phyloP scores from a whole-genome alignment of 345 rosid genomes.

The Adansonia digitata region DNA sequence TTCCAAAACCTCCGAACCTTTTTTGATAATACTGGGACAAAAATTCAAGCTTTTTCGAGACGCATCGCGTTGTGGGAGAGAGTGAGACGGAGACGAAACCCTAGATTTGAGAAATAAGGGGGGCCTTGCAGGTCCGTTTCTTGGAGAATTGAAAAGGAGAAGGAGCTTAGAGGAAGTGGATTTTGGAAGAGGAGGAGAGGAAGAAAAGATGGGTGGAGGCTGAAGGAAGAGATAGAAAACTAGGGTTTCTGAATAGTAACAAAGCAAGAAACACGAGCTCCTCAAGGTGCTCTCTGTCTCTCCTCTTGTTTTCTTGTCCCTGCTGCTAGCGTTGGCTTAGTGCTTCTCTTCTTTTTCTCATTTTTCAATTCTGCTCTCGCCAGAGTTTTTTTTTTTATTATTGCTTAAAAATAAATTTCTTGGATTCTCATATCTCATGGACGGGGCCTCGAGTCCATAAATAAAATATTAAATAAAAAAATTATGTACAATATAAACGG shows the following conservation, averaged over 20 bases:
- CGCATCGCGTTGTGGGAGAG: not conserved
- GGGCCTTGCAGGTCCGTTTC: not conserved
- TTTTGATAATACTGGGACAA: not conserved
- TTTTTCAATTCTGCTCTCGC: not conserved
- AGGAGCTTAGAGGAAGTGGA: not conserved
- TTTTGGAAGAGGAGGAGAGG: not conserved
- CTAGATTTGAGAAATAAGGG: constrained; percentile 4
- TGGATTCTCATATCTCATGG: not conserved
- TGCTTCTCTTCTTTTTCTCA: too few species aligned
- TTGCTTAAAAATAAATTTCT: not conserved
- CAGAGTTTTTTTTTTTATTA: too few species aligned
- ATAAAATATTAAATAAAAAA: too few species aligned
- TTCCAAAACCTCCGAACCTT: not conserved
- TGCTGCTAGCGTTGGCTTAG: too few species aligned
- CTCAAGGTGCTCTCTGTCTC: constrained; percentile 30
- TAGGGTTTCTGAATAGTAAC: constrained; percentile 31
- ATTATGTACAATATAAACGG: too few species aligned
- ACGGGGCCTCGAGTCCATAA: not conserved
- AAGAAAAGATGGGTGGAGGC: not conserved
- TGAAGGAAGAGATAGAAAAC: constrained; percentile 21
- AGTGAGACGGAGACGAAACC: not conserved
- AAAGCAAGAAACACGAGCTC: constrained; percentile 23
- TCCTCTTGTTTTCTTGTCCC: constrained; percentile 23
- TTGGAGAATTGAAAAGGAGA: not conserved
- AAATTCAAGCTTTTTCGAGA: not conserved